Conservation (phyloP, 2,329 filamentous ascomycete species). For the Phaeosphaeriaceae sp. region DNA sequence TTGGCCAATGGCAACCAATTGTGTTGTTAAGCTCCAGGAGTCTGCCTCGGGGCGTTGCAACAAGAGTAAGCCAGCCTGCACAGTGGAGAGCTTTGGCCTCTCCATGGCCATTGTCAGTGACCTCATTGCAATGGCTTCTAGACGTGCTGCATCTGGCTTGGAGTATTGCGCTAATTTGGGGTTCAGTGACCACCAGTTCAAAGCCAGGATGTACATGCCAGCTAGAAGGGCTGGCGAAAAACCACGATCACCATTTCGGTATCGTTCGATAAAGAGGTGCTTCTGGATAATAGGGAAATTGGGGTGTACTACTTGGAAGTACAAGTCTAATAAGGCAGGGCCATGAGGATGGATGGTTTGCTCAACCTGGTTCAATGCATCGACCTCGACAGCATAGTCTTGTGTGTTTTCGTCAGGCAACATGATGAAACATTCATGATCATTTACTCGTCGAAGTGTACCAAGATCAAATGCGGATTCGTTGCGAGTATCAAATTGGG, state of each 20-base stretch:
- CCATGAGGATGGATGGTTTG: conserved; percentile 77
- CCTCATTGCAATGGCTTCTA: conserved; percentile 76
- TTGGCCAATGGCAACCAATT: conserved; percentile 84
- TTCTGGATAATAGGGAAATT: conserved; percentile 85
- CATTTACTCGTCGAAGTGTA: conserved; percentile 74
- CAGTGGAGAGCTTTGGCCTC: conserved; percentile 79
- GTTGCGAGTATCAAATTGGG: conserved; percentile 79
- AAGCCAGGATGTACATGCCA: conserved; percentile 81
- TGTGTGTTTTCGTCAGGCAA: conserved; percentile 75
- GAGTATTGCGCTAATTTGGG: conserved; percentile 68
- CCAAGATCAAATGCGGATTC: conserved; percentile 73
- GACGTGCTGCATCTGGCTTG: conserved; percentile 72
- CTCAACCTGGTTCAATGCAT: conserved; percentile 76
- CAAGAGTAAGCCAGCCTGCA: conserved; percentile 77
- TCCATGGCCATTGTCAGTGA: conserved; percentile 79
- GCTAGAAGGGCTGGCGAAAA: conserved; percentile 79
- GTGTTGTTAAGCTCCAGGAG: conserved; percentile 84
- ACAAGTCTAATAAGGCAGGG: conserved; percentile 77
- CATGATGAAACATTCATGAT: conserved; percentile 79
- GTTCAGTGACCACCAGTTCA: conserved; percentile 86
- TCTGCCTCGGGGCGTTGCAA: conserved; percentile 78
- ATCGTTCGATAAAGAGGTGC: conserved; percentile 78
- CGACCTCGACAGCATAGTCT: conserved; percentile 71
- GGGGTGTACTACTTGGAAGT: conserved; percentile 81
- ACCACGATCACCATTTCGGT: conserved; percentile 72